A percentile compares a stretch with the other conserved stretches of the same genome.
These are phyloP conservation scores for Thraustochytrium sp. DNA, from an alignment of 352 stramenopile species.

Conservation along the genomic window DNA sequence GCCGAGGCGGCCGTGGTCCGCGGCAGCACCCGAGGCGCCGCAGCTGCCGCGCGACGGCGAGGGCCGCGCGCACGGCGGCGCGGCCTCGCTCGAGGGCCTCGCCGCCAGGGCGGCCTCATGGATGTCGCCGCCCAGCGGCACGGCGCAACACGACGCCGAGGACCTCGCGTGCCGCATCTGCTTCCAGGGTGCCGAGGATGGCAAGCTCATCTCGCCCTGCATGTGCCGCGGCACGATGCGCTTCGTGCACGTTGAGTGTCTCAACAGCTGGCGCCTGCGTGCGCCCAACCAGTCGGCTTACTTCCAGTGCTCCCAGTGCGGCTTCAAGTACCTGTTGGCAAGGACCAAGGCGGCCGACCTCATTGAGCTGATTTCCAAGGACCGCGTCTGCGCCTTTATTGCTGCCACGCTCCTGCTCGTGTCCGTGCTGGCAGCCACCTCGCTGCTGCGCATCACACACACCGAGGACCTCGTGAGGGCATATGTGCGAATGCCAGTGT, in stretches of 20 bases:
- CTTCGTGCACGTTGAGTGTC: constrained; percentile 39
- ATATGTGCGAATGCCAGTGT: background rate
- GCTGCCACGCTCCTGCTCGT: background rate
- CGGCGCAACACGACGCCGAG: background rate
- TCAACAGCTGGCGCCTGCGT: constrained; percentile 4
- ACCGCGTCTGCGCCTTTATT: background rate
- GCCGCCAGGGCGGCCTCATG: no score
- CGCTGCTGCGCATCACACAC: background rate
- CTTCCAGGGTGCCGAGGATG: background rate
- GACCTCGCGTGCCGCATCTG: constrained; percentile 19
- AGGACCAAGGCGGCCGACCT: background rate
- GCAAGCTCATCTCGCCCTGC: constrained; percentile 31
- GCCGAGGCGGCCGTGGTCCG: no score
- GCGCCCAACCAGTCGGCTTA: background rate
- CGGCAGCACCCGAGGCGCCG: no score
- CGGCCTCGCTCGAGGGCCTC: no score
- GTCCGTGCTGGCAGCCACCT: background rate
- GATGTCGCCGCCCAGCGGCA: no score
- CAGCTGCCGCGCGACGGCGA: no score
- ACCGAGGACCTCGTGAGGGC: background rate
- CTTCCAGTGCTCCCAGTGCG: constrained; percentile 38
- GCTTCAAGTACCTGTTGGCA: constrained; percentile 33
- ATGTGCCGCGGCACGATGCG: constrained; percentile 36
- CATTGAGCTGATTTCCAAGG: background rate
- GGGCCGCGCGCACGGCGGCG: no score